Conservation (phyloP, 2,329 filamentous ascomycete genomes). For the Aspergillus alliaceus region DNA sequence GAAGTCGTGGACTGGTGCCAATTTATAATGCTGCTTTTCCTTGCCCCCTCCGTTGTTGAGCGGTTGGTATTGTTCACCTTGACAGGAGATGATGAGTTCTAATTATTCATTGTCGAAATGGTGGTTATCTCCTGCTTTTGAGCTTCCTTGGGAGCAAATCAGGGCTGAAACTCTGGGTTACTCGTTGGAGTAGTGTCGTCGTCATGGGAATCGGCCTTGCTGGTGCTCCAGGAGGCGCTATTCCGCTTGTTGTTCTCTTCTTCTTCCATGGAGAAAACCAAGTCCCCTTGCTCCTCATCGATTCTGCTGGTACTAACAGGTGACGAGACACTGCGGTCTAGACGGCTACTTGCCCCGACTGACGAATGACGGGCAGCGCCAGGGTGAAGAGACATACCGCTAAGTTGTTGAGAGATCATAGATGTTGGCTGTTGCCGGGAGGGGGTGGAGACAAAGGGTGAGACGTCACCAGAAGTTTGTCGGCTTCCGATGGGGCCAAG, state of each 20-base stretch:
- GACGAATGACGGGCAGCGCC: slow-evolving; percentile 39
- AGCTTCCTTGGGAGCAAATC: not conserved
- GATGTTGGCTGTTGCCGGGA: slow-evolving; percentile 59
- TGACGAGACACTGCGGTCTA: slow-evolving; percentile 48
- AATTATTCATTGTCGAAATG: slow-evolving; percentile 11
- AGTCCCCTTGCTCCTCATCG: slow-evolving; percentile 49
- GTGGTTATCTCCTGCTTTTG: not conserved
- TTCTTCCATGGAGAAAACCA: slow-evolving; percentile 53
- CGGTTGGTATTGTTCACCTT: not conserved
- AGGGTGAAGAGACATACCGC: slow-evolving; percentile 45
- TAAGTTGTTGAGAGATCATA: slow-evolving; percentile 61
- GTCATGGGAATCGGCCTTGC: slow-evolving; percentile 32
- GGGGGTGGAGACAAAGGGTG: slow-evolving; percentile 55
- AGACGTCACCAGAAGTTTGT: slow-evolving; percentile 48
- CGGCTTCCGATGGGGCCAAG: slow-evolving; percentile 52
- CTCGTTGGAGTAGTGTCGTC: slow-evolving; percentile 24
- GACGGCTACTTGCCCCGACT: slow-evolving; percentile 30
- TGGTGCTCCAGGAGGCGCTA: slow-evolving; percentile 35
- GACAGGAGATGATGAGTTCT: slow-evolving; percentile 7
- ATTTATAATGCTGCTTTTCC: slow-evolving; percentile 8
- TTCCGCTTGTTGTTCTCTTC: slow-evolving; percentile 48
- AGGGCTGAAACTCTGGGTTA: slow-evolving; percentile 20
- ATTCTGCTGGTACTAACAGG: slow-evolving; percentile 47
- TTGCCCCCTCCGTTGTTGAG: slow-evolving; percentile 14
- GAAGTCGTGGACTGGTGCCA: slow-evolving; percentile 12